phyloP scores from a whole-genome alignment of 2,329 filamentous ascomycete species.

The Paracoccidioides brasiliensis region DNA sequence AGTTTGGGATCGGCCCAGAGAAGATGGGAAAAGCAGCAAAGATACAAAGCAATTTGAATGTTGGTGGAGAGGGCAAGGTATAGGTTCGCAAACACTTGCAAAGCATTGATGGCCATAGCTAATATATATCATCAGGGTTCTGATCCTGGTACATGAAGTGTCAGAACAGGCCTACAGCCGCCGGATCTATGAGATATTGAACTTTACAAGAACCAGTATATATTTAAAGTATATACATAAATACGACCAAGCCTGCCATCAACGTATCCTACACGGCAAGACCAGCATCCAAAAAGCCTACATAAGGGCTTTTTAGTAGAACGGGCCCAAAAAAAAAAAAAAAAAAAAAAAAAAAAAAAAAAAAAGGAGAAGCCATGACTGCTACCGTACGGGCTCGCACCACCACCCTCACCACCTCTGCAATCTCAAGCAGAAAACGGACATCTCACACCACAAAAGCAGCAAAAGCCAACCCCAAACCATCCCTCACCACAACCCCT shows the following conservation, averaged over 20 bases:
- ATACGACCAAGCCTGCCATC: too few relatives aligned
- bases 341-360: too few relatives aligned
- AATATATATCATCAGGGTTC: neutral
- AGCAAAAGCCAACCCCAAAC: neutral
- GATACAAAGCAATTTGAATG: too few relatives aligned
- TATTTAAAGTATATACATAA: neutral
- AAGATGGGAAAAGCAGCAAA: neutral
- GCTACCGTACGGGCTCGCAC: neutral
- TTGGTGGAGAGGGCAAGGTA: neutral
- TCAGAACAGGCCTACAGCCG: neutral
- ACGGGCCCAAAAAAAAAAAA: too few relatives aligned
- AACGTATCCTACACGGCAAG: too few relatives aligned
- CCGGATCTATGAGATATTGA: neutral
- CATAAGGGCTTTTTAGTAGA: too few relatives aligned
- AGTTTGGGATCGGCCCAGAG: too few relatives aligned
- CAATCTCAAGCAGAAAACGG: neutral
- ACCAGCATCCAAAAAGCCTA: too few relatives aligned
- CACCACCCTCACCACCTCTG: neutral
- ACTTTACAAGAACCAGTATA: neutral
- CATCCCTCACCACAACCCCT: neutral
- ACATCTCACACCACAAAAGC: neutral
- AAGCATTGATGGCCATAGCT: neutral
- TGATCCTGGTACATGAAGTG: neutral
- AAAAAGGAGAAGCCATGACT: neutral
- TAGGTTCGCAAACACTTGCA: neutral